Evolutionary conservation across 805 yeast species (phyloP).

Genomic region (Starmera dryadoides): DNA sequence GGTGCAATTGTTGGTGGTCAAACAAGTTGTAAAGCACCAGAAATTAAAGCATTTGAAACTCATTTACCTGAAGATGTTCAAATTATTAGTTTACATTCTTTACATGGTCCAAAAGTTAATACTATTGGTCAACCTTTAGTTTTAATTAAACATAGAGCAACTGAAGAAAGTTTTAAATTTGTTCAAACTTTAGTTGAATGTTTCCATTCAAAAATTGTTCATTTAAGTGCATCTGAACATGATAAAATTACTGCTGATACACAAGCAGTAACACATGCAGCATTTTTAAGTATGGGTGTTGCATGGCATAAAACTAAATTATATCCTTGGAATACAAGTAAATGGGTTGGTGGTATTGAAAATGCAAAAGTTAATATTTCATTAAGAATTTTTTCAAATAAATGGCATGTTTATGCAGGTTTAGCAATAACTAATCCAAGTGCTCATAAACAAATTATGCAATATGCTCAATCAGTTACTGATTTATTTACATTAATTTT

Average conservation of each 20-base stretch:
- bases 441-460: conserved; percentile 86
- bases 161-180: conserved; percentile 42
- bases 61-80: conserved; percentile 72
- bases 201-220: conserved; percentile 69
- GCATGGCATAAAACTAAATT: conserved; percentile 84
- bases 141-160: conserved; percentile 67
- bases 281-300: conserved; percentile 91
- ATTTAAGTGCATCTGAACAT: conserved; percentile 79
- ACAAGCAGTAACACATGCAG: conserved; percentile 98
- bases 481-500: conserved; percentile 81
- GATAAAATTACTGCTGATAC: conserved; percentile 96
- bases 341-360: conserved; percentile 92
- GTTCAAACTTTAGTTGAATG: conserved; percentile 64
- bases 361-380: conserved; percentile 94
- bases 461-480: conserved; percentile 79
- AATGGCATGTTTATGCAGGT: conserved; percentile 98
- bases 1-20: conserved; percentile 98
- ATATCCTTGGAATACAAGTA: conserved; percentile 86
- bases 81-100: conserved; percentile 81
- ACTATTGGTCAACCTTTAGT: conserved; percentile 92
- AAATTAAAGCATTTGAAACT: conserved; percentile 76
- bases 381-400: conserved; percentile 81
- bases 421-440: conserved; percentile 92
- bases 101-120: conserved; percentile 90
- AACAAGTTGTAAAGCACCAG: conserved; percentile 91